Base-by-base conservation (phyloP, 805 yeast genomes). In the Yarrowia keelungensis region DNA sequence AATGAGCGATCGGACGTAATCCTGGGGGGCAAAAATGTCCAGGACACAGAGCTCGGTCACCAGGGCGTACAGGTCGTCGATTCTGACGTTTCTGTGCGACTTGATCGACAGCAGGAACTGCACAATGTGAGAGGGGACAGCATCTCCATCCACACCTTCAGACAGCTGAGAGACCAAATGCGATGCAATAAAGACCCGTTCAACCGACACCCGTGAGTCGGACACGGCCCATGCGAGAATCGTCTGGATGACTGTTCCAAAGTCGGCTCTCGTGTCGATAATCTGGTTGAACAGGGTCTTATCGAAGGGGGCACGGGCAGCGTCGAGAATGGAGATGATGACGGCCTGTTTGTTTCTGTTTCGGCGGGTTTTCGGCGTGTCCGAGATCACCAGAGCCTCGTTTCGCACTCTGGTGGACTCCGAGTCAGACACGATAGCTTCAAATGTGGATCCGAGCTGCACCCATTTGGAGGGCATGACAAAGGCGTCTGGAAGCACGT, bases 1-100 rank as follows among this genome's bases (percentile, higher is more conserved):
- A 54, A 94, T 92, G 45, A 93, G 79, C 72, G 88, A 86, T 73
- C 98, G 81, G 69, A 93, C 81, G 74, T 94, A 94, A 1, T 89
- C 83, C 0, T 89, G 86, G 15, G 87, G 80, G 2, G 85, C 77
- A 32, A 89, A 81, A 32, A 89, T 76, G 56, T 83, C 83, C 67
- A 82, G 72, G 50, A 82, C 83, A 9, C 78, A 71, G 3, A 88
- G 76, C 75, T 85, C 88, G 67, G 82, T 81, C 16, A 89, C 80
- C 41, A 87, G 76, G n/a, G 83, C 80, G 71, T 82, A 79, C 39
- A 85, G 58, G 19, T 42, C 64, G 38, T 54, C 66, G 42, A 53
- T 42, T 10, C 58, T 41, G 26, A 38, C 42, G 67, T 59, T 59
- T 36, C 49, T 43, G 43, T 16, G 51, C 12, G 42, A 7, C 14